Conservation (phyloP, 2,329 filamentous ascomycete species). For the Colletotrichum neosansevieriae region DNA sequence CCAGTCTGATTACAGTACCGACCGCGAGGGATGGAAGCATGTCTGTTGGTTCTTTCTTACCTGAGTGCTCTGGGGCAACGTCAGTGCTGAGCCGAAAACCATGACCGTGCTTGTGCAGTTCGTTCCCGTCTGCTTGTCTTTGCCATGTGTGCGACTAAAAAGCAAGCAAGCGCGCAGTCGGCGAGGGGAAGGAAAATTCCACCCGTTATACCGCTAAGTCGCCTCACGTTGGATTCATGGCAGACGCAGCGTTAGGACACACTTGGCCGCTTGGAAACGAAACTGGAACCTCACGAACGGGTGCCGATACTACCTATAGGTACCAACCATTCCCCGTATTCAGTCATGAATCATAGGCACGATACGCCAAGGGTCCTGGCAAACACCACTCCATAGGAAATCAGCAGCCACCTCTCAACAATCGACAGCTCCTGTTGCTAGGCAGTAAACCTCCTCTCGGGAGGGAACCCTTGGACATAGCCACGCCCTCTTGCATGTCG, state of each 20-base stretch:
- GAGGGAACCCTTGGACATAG: constrained; percentile 35
- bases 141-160: too few species aligned
- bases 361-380: constrained; percentile 2
- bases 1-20: constrained; percentile 1
- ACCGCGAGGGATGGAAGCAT: constrained; percentile 19
- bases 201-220: constrained; percentile 21
- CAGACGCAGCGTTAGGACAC: neutral
- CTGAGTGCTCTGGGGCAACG: constrained; percentile 13
- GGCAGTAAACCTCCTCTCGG: constrained; percentile 2
- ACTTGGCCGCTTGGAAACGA: neutral
- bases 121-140: constrained; percentile 16
- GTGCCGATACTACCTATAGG: neutral
- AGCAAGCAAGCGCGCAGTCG: constrained; percentile 8
- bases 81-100: constrained; percentile 35
- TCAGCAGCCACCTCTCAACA: neutral
- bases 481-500: constrained; percentile 36
- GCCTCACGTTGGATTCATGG: neutral
- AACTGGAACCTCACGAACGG: neutral
- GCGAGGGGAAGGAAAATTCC: constrained; percentile 17
- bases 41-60: constrained; percentile 9
- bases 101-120: constrained; percentile 27
- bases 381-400: constrained; percentile 1
- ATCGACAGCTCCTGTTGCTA: neutral
- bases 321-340: neutral
- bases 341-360: constrained; percentile 3